These are phyloP conservation scores for Podaxis sp. DNA, from an alignment of 768 basidiomycete species.

Conservation along the genomic window DNA sequence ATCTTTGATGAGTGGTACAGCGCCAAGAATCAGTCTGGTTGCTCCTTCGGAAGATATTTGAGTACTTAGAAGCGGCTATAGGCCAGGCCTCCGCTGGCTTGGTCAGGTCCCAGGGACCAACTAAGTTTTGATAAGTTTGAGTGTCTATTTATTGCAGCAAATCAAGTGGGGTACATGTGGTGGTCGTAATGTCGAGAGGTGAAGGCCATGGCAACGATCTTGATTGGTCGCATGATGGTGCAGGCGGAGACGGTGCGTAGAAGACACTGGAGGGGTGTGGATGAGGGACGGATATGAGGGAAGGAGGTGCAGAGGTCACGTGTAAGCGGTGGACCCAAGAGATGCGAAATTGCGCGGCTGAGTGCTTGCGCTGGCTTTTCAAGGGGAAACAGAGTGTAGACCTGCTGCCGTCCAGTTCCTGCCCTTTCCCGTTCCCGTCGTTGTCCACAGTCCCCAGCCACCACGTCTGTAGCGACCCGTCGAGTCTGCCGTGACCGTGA, in stretches of 20 bases:
- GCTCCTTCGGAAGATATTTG: too few relatives aligned
- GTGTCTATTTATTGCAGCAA: too few relatives aligned
- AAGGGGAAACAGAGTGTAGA: neutral
- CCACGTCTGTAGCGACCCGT: too few relatives aligned
- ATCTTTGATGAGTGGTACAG: too few relatives aligned
- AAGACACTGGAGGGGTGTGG: neutral
- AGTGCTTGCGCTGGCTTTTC: neutral
- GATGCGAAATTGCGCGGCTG: conserved; percentile 4
- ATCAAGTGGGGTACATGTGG: too few relatives aligned
- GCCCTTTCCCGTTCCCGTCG: neutral
- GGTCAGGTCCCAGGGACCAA: too few relatives aligned
- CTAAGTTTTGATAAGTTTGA: too few relatives aligned
- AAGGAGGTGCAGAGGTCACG: neutral
- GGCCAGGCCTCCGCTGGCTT: too few relatives aligned
- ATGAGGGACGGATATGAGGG: too few relatives aligned
- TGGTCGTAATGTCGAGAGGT: too few relatives aligned
- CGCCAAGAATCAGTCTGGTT: too few relatives aligned
- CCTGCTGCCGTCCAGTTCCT: neutral
- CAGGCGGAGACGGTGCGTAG: neutral
- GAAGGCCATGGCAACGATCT: neutral
- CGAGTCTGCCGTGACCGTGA: neutral
- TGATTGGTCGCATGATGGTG: neutral
- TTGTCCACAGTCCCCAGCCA: neutral
- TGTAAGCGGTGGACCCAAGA: neutral
- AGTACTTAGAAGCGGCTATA: too few relatives aligned